Conservation (phyloP, 495 filamentous ascomycete species). For the Aspergillus incahuasiensis region DNA sequence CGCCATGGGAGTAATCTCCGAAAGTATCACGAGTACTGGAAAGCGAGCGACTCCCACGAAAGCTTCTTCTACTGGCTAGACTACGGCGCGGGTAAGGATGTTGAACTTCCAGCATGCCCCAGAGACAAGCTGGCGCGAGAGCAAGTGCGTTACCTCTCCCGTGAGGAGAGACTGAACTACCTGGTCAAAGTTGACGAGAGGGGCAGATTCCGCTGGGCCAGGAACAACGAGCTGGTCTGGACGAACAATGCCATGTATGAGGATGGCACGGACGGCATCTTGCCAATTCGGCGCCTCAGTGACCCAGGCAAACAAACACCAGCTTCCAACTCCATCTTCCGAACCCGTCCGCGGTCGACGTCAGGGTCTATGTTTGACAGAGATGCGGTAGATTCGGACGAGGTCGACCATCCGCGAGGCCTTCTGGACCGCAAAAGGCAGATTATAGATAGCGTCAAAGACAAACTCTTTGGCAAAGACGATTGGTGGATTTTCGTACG, state of each 20-base stretch:
- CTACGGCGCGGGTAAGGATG: conserved; percentile 61
- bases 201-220: conserved; percentile 71
- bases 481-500: conserved; percentile 86
- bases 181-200: conserved; percentile 63
- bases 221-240: conserved; percentile 70
- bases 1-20: conserved; percentile 80
- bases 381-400: conserved; percentile 27
- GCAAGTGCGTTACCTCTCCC: conserved; percentile 66
- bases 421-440: conserved; percentile 62
- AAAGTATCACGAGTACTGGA: conserved; percentile 84
- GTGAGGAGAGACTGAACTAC: conserved; percentile 68
- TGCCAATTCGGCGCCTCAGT: conserved; percentile 45
- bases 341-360: background rate
- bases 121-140: conserved; percentile 64
- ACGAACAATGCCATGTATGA: conserved; percentile 65
- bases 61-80: conserved; percentile 99
- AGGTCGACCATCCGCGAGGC: conserved; percentile 43
- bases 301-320: background rate
- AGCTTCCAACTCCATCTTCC: background rate
- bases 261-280: conserved; percentile 76
- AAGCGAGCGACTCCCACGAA: conserved; percentile 65
- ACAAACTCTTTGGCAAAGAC: conserved; percentile 65
- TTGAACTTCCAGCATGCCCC: conserved; percentile 56
- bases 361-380: conserved; percentile 27
- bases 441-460: conserved; percentile 66